A percentile compares a stretch with the other conserved stretches of the same genome.
These are phyloP conservation scores for Colletotrichum australisinense DNA, from an alignment of 2,329 filamentous ascomycete species.

Conservation along the genomic window DNA sequence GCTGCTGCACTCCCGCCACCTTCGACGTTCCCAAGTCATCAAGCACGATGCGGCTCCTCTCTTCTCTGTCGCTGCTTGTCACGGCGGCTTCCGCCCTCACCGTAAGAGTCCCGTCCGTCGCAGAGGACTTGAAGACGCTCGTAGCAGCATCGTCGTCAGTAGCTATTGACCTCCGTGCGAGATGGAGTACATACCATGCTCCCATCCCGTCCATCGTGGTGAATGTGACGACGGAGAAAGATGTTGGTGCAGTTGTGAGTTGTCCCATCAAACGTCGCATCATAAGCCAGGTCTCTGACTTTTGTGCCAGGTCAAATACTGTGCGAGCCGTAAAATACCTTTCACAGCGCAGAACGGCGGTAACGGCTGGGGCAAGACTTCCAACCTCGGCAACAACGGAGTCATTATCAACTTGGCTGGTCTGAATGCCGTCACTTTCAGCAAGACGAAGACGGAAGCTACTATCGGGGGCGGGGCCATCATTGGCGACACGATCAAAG, in stretches of 20 bases:
- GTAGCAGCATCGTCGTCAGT: neutral
- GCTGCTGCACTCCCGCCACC: neutral
- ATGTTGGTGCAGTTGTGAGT: slow-evolving; percentile 19
- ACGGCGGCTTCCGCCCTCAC: neutral
- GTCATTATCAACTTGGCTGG: slow-evolving; percentile 40
- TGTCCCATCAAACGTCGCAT: neutral
- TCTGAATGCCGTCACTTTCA: slow-evolving; percentile 37
- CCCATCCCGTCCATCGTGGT: slow-evolving; percentile 8
- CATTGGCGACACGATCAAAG: slow-evolving; percentile 26
- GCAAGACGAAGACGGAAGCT: slow-evolving; percentile 33
- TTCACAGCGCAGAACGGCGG: slow-evolving; percentile 36
- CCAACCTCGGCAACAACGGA: slow-evolving; percentile 32
- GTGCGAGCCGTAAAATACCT: slow-evolving; percentile 11
- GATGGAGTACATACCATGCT: slow-evolving; percentile 21
- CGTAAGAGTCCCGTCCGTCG: neutral
- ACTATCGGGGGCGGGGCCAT: slow-evolving; percentile 36
- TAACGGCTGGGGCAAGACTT: slow-evolving; percentile 35
- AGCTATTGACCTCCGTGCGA: neutral
- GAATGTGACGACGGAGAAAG: slow-evolving; percentile 7
- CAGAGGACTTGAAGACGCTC: slow-evolving; percentile 1
- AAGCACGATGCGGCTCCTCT: neutral
- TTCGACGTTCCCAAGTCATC: too few relatives aligned
- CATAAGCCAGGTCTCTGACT: neutral
- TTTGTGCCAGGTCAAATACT: slow-evolving; percentile 22
- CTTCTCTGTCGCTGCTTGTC: neutral